Base-by-base conservation (phyloP, 225 moss, liverwort and hornwort species). In the Takakia lepidozioides region DNA sequence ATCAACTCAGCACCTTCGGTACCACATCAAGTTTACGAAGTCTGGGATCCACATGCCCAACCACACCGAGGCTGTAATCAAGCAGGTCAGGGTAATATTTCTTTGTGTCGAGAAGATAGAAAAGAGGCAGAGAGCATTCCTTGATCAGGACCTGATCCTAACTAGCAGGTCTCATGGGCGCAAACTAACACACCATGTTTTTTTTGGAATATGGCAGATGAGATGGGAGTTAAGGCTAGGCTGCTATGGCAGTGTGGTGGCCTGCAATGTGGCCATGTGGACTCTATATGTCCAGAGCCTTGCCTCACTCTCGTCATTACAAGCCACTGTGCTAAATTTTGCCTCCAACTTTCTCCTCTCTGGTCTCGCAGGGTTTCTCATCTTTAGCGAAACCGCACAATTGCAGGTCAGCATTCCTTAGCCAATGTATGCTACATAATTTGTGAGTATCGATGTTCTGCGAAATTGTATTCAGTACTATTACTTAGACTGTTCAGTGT, bases 281-380 rank as follows among this genome's bases (percentile, higher is more conserved):
- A 84, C 76, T 64, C 71, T 89, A 11, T 95, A 78, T 47, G 82
- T 84, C 2, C 74, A 79, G 28, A 90, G 90, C 70, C 66, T 95
- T 51, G 80, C 75, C 10, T 47, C 62, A 9, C 56, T 95, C 38
- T 67, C 93, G 13, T 82, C 90, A 3, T 53, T 95, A 54, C 86
- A 95, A 73, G 93, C 90, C n/a, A 95, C 90, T 2, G 82, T 87
- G 13, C 74, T 87, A 71, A 95, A 82, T 40, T 95, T 95, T 36
- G 77, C 81, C 1, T 81, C 64, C 56, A 95, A 90, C 21, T 95
- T 95, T 22, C 67, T 95, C 10, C 54, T 93, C 35, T 83, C 85
- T 2, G 86, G 77, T 1, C 39, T 89, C 9, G 75, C 79, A 3
- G 82, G 84, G 2, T 80, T 86, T 23, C 38, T 84, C n/a, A 27